Base-by-base conservation (phyloP, 2,329 filamentous ascomycete genomes). In the Pseudogymnoascus sp. region DNA sequence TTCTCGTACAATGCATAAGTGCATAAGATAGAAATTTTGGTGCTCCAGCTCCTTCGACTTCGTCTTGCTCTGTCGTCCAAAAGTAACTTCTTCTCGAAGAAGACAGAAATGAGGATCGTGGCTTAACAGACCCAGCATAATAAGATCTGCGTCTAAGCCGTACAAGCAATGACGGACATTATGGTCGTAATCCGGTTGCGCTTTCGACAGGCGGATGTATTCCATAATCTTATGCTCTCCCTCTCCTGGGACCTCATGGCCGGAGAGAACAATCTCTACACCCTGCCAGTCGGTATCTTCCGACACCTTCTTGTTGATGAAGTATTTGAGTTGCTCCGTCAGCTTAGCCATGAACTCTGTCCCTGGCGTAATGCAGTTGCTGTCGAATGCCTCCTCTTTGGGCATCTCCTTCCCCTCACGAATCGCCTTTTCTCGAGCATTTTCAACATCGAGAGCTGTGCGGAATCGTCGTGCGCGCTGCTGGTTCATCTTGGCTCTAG, bases 221-320 rank as follows among this genome's bases (percentile, higher is more conserved):
- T 99, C 96, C 95, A 99, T 99, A 77, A 99, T 96, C 80, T 99
- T 99, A 81, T 99, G 95, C 77, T 99, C 95, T 71, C 95, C 95
- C 78, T 99, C 96, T 70, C 95, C 95, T 6, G 95, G 95, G 26
- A 98, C 93, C 76, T 99, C 96, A 73, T 99, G 96, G 62, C 96
- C 95, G 5, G 95, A 99, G 64, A 99, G 83, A 61, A 99, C 92
- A 70, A 99, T 88, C 73, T 98, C 93, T 68, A 96, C 95, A 65
- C 90, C 90, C 78, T 99, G 95, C 95, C 95, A 99, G 72, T 99
- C 95, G 59, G 88, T 86, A 75, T 99, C 95, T 75, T 99, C 93
- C 2, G 92, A 95, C 10, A 99, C 88, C 78, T 99, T 99, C 79
- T 99, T 99, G 81, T 91, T 96, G 80, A 99, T 89, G 77, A 99